phyloP scores from a whole-genome alignment of 1,139 yeast species.

The Yamadazyma friedrichii region DNA sequence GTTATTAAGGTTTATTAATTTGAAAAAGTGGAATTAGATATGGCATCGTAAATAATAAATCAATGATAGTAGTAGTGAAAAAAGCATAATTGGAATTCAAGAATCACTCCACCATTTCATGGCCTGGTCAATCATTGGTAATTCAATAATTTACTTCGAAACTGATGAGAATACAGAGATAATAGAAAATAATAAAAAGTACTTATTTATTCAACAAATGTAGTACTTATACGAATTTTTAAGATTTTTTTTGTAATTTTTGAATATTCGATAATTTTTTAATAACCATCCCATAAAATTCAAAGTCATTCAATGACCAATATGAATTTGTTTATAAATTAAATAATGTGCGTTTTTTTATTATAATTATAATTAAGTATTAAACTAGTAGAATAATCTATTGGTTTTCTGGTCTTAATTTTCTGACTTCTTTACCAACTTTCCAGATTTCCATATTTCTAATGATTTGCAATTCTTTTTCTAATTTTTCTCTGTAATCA shows the following conservation, averaged over 20 bases:
- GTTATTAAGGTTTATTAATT: too few relatives aligned
- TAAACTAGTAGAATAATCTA: conserved; percentile 32
- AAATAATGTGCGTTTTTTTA: neutral
- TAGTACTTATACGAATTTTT: conserved; percentile 28
- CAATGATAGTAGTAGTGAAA: too few relatives aligned
- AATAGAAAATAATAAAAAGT: conserved; percentile 2
- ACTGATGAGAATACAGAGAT: neutral
- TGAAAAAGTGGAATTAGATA: too few relatives aligned
- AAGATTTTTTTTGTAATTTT: conserved; percentile 11
- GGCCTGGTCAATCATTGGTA: too few relatives aligned
- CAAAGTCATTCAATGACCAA: conserved; percentile 16
- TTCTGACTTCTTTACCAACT: conserved; percentile 99
- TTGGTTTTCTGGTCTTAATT: conserved; percentile 98
- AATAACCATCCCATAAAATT: conserved; percentile 20
- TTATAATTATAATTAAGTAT: neutral
- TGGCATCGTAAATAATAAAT: too few relatives aligned
- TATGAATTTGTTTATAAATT: neutral
- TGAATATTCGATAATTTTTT: conserved; percentile 3
- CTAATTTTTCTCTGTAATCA: conserved; percentile 96
- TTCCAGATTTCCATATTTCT: conserved; percentile 99
- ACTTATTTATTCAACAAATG: conserved; percentile 44
- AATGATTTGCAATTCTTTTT: conserved; percentile 87
- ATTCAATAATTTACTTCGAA: too few relatives aligned
- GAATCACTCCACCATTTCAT: too few relatives aligned
- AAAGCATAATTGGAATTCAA: too few relatives aligned